Base-by-base conservation (phyloP, 768 basidiomycete genomes). In the Hericium rajendrae region DNA sequence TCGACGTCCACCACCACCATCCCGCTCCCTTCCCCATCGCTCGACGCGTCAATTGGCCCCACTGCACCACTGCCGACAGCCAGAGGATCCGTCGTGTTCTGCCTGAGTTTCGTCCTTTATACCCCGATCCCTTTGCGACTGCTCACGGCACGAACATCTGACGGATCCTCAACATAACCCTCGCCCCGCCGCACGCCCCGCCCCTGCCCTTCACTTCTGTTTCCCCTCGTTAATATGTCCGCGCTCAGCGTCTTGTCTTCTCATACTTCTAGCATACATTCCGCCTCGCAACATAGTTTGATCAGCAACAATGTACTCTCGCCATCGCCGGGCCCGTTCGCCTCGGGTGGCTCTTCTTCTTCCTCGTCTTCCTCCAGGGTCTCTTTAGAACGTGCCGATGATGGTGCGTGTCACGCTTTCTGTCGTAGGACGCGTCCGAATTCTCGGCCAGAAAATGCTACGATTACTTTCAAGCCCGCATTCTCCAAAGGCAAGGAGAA, bases 401-500 rank as follows among this genome's bases (percentile, higher is more conserved):
- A 87, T 74, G 88, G 87, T 85, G 64, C 60, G 76, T 63, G 53
- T 57, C 55, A 50, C 56, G 38, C 43, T 52, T 28, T n/a, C 37
- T 32, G 28, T 50, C 38, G 49, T 46, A 15, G 6, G 37, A 39
- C 11, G 1, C 16, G 32, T 4, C 37, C 22, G 54, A 40, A 32
- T 8, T 54, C 58, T 55, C 53, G 54, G n/a, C 20, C 69, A 90
- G 88, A 90, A 71, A 86, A 90, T 69, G 69, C 76, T 62, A 91
- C 88, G 16, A 81, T 90, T 64, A 91, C 84, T 48, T 71, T 75
- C 54, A 80, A 74, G 63, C 78, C 73, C 54, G 62, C 76, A 13
- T 65, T 79, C 57, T 68, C 74, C 62, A 72, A 73, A 50, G 79
- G 77, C 55, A 83, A 77, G 66, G 78, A 73, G 68, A 83, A 73